Base-by-base conservation (phyloP, 2,329 filamentous ascomycete genomes). In the Sporothrix pallida region DNA sequence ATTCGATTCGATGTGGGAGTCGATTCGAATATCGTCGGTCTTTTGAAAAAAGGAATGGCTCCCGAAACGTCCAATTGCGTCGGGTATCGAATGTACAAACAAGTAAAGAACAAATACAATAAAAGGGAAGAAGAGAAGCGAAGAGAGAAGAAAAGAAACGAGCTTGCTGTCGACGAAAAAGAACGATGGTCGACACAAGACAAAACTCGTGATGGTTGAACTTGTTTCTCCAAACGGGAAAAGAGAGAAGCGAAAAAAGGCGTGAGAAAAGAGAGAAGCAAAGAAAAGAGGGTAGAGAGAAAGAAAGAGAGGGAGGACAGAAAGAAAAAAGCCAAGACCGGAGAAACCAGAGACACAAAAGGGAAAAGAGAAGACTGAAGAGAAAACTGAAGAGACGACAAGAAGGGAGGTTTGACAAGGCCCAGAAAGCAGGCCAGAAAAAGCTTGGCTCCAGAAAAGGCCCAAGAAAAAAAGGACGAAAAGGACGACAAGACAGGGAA, bases 291-390 rank as follows among this genome's bases (percentile, higher is more conserved):
- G 54, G 54, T 20, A 48, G 46, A 69, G 50, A 31, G 26, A 54
- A 37, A 56, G 26, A 42, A 37, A 10, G 20, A 31, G 23, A 26
- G 54, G 6, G 54, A 44, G 10, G 58, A 48, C 20, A 58, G 72
- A 65, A 71, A 77, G 74, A 62, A 75, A 78, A 71, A 62, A 68
- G 44, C 48, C 31, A 74, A 67, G 63, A 67, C 60, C 67, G 10
- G 44, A 52, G 44, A 23, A 65, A 42, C 74, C 71, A 73, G 73
- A 72, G 67, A 74, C 63, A 74, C 56, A 73, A 75, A 48, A 58
- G 75, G 68, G 54, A 75, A 75, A 74, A 75, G 72, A 75, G 73
- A 48, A 65, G 71, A 42, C 70, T 68, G 58, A 17, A 20, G 42
- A 5, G 42, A 54, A 54, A 20, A 23, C 4, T 10, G 12, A 48